A percentile compares a stretch with the other conserved stretches of the same genome.
Evolutionary conservation across 176 grass and related monocot species (phyloP).

Genomic region (Pontederia paniculata): DNA sequence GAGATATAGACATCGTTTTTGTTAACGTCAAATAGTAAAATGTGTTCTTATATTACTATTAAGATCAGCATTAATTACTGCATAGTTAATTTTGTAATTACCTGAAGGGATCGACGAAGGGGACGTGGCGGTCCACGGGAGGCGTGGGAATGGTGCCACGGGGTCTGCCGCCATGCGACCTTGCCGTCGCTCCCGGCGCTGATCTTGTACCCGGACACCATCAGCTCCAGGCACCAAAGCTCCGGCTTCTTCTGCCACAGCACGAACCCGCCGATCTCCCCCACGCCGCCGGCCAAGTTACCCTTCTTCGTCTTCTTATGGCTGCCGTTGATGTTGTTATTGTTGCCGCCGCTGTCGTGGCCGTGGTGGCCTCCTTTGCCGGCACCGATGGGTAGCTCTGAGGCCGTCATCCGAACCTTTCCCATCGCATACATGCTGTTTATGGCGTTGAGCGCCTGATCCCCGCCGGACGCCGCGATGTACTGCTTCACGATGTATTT

Average conservation of each 20-base stretch:
- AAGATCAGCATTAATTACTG: too few species aligned
- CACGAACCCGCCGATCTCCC: conserved; percentile 96
- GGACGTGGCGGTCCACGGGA: conserved; percentile 83
- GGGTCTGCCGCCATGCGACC: conserved; percentile 94
- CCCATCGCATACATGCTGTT: conserved; percentile 97
- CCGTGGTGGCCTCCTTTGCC: conserved; percentile 9
- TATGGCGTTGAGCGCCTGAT: conserved; percentile 67
- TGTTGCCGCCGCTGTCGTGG: neutral
- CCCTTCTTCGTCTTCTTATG: conserved; percentile 30
- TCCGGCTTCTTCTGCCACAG: conserved; percentile 98
- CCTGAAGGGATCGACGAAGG: conserved; percentile 91
- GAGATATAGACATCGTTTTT: too few species aligned
- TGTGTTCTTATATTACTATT: too few species aligned
- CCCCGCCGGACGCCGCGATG: conserved; percentile 87
- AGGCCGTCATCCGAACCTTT: conserved; percentile 69
- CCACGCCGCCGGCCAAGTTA: conserved; percentile 1
- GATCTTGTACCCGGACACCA: conserved; percentile 98
- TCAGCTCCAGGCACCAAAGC: conserved; percentile 93
- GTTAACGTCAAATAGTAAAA: too few species aligned
- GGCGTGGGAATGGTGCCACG: conserved; percentile 95
- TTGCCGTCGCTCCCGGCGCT: conserved; percentile 94
- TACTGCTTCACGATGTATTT: conserved; percentile 99
- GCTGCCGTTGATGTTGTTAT: neutral
- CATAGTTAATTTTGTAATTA: too few species aligned
- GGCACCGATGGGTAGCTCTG: conserved; percentile 54